Conservation (phyloP, 257 asterid species). For the Handroanthus guayacan region DNA sequence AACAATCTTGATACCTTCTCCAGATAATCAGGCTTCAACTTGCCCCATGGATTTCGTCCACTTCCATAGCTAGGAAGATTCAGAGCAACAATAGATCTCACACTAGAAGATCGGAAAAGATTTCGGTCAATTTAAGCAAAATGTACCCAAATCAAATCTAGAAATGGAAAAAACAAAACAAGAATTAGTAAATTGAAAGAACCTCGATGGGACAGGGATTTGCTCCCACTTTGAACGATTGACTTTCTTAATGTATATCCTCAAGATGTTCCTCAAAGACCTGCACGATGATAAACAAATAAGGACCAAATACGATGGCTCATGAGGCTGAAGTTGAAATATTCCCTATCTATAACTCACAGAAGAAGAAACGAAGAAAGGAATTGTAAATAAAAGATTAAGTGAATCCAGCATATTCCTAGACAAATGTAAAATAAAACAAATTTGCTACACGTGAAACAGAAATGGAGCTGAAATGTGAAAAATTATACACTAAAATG, state of each 20-base stretch:
- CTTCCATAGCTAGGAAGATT: constrained; percentile 96
- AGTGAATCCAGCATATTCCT: background rate
- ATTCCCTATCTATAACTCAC: background rate
- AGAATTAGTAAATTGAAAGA: constrained; percentile 15
- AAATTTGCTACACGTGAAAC: background rate
- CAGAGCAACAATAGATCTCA: constrained; percentile 81
- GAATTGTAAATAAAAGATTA: background rate
- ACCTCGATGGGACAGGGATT: constrained; percentile 84
- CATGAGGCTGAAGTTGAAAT: background rate
- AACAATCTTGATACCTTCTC: constrained; percentile 64
- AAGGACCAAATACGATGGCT: constrained; percentile 15
- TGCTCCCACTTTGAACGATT: constrained; percentile 78
- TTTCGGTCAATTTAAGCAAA: constrained; percentile 32
- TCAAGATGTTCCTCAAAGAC: constrained; percentile 81
- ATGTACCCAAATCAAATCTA: constrained; percentile 10
- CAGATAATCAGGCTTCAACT: constrained; percentile 76
- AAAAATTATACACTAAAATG: background rate
- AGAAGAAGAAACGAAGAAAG: background rate
- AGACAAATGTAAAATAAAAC: background rate
- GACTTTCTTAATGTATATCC: constrained; percentile 80
- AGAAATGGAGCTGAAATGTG: background rate
- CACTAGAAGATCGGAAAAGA: constrained; percentile 52
- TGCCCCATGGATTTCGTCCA: constrained; percentile 98
- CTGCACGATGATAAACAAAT: constrained; percentile 45
- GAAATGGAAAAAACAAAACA: background rate